Base-by-base conservation (phyloP, 768 basidiomycete species). In the Collybia nuda region DNA sequence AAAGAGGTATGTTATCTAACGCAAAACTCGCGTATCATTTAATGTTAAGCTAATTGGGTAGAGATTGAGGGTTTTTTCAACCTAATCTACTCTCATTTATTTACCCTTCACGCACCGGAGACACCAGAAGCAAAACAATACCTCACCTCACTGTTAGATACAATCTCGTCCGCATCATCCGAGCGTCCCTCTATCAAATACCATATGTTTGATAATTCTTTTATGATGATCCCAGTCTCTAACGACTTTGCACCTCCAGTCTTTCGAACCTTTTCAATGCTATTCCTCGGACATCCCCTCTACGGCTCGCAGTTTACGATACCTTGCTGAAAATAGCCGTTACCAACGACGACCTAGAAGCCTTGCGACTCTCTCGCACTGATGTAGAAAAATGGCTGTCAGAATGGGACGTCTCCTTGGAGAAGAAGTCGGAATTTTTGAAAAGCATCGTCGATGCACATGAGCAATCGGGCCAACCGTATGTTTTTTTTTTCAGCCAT, bases 61-160 rank as follows among this genome's bases (percentile, higher is more conserved):
- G 87, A 93, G 70, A 83, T 84, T 55, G 90, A 93, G 70, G 91
- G 91, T 17, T 93, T 92, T 67, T 93, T 91, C 76, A 92, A 92
- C 67, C 76, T 93, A 28, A 63, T 93, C 38, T 86, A 81, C 60
- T 79, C 90, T 2, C 88, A 92, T 69, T 62, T 91, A 35, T 77
- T 88, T 55, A 67, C 77, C 8, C 69, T 88, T 21, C 85, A 81
- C 67, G 67, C 81, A 6, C 53, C 69, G 41, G 76, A 81, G 49
- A 77, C 82, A 5, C 63, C 79, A 15, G 82, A 86, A 64, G 74
- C 73, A n/a, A 80, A 72, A 59, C 64, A 74, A 46, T 77, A 78
- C 57, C 59, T 86, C 39, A 61, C 67, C 14, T 62, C 69, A 23
- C 71, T 91, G 41, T 67, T 87, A 40, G 68, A 70, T 55, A 74